These are phyloP conservation scores for Phialophora expanda DNA, from an alignment of 2,329 filamentous ascomycete species.

Conservation along the genomic window DNA sequence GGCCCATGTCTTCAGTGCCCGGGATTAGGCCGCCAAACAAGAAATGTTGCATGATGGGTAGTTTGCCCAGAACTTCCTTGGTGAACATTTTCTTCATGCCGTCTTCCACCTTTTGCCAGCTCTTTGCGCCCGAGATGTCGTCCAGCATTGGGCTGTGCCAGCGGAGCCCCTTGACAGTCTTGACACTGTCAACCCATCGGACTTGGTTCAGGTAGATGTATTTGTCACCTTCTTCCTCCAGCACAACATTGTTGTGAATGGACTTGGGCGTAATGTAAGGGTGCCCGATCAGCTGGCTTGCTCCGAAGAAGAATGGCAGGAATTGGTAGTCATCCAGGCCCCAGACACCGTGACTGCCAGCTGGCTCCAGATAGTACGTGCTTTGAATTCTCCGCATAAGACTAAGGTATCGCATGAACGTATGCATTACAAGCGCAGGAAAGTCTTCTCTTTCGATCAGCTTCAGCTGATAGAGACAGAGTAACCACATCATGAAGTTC, in stretches of 20 bases:
- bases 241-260: slow-evolving; percentile 84
- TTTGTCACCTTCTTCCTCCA: slow-evolving; percentile 83
- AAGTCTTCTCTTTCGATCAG: slow-evolving; percentile 71
- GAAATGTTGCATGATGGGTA: slow-evolving; percentile 99
- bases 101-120: slow-evolving; percentile 88
- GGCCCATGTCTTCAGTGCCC: slow-evolving; percentile 77
- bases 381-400: slow-evolving; percentile 88
- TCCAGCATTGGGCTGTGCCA: slow-evolving; percentile 99
- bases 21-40: slow-evolving; percentile 86
- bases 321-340: slow-evolving; percentile 98
- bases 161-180: slow-evolving; percentile 89
- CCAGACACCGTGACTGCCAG: slow-evolving; percentile 97
- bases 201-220: slow-evolving; percentile 94
- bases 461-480: slow-evolving; percentile 84
- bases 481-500: slow-evolving; percentile 94
- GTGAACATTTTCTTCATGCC: slow-evolving; percentile 98
- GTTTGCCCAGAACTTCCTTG: slow-evolving; percentile 86
- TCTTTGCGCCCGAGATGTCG: slow-evolving; percentile 89
- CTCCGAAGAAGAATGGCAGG: slow-evolving; percentile 91
- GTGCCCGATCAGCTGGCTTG: slow-evolving; percentile 85
- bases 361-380: slow-evolving; percentile 95
- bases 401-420: slow-evolving; percentile 81
- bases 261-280: slow-evolving; percentile 76
- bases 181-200: slow-evolving; percentile 91
- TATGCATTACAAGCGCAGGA: slow-evolving; percentile 71